Evolutionary conservation across 257 asterid species (phyloP), one percentile per base, ranked within the genome.

Genomic region (Gynochthodes officinalis): DNA sequence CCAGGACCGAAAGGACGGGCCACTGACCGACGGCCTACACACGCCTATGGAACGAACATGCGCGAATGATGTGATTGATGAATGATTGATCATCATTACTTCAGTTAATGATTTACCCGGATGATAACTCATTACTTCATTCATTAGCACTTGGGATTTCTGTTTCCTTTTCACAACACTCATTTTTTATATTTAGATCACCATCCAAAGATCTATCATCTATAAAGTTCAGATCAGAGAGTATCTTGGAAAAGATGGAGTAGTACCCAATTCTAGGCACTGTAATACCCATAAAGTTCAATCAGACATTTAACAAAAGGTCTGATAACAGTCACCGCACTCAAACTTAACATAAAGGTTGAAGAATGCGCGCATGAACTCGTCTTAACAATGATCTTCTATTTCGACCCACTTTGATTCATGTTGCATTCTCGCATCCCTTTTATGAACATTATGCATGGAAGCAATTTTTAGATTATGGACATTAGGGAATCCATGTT

Each of bases 41-140:
- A 18, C 40, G 21, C 13, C 44, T 35, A 46, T 50, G 73, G 49
- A 37, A 62, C 27, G 54, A 69, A 12, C 73, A 69, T 69, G 73
- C 73, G 52, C 53, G 48, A 15, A 18, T 2, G 49, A 69, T 69
- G 48, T 64, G 64, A 69, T 39, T 57, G 35, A 69, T 52, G 52
- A 69, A 69, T 40, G 69, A 64, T 63, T 39, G 69, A 53, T 4
- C 25, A 50, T 50, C 57, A 18, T 21, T 2, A 16, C n/a, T n/a
- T n/a, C n/a, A n/a, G n/a, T n/a, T n/a, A n/a, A n/a, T n/a, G n/a
- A n/a, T n/a, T n/a, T n/a, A 14, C 55, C 27, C 10, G 18, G 2
- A 14, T 11, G 64, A 61, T 2, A 9, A 3, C n/a, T 67, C 28
- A 16, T n/a, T n/a, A n/a, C n/a, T n/a, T n/a, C n/a, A n/a, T n/a